phyloP scores from a whole-genome alignment of 345 rosid genomes.

The Isatis tinctoria region DNA sequence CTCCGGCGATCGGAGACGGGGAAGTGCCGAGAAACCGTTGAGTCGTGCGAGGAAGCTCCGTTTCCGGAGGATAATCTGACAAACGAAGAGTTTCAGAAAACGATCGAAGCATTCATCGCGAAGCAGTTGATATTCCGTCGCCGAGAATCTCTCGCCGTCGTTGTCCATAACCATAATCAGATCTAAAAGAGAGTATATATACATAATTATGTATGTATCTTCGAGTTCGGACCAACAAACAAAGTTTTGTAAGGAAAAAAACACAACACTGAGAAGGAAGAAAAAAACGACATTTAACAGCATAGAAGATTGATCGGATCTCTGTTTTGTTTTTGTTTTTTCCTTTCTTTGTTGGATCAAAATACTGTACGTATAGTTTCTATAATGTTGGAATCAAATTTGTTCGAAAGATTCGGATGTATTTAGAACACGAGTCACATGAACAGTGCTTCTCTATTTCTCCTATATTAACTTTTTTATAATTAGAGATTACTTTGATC shows the following conservation, averaged over 20 bases:
- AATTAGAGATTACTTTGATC: neutral
- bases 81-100: conserved; percentile 65
- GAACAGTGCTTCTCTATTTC: neutral
- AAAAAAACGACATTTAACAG: neutral
- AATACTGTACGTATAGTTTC: neutral
- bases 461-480: neutral
- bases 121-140: conserved; percentile 61
- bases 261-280: neutral
- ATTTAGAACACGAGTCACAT: neutral
- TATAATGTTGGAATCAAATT: conserved; percentile 7
- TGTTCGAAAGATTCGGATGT: conserved; percentile 4
- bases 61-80: conserved; percentile 48
- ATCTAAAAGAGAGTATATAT: neutral
- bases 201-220: neutral
- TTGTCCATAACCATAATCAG: conserved; percentile 22
- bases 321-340: neutral
- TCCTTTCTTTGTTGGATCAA: neutral
- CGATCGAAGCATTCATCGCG: conserved; percentile 67
- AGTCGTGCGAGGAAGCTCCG: neutral
- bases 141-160: conserved; percentile 30
- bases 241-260: conserved; percentile 3
- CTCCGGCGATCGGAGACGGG: conserved; percentile 57
- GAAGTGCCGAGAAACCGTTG: conserved; percentile 19
- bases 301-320: neutral
- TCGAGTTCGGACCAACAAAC: neutral